These are phyloP conservation scores for Dryadomyces quercus-mongolicae DNA, from an alignment of 2,329 filamentous ascomycete species.

Conservation along the genomic window DNA sequence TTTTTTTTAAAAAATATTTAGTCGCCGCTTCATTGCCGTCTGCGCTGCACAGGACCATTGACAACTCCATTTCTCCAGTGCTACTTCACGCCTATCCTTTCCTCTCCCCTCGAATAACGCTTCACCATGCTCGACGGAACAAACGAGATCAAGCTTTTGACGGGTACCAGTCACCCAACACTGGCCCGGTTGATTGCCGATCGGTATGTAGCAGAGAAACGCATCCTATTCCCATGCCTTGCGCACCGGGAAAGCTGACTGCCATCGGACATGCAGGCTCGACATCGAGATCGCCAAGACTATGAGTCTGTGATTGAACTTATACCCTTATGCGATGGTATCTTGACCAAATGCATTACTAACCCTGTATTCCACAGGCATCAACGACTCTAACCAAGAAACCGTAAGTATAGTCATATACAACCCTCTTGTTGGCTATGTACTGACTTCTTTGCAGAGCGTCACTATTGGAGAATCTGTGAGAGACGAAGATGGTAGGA, in stretches of 20 bases:
- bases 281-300: constrained; percentile 14
- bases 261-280: constrained; percentile 6
- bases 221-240: background rate
- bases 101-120: background rate
- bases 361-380: constrained; percentile 13
- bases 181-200: constrained; percentile 24
- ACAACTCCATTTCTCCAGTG: background rate
- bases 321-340: background rate
- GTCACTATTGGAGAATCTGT: constrained; percentile 95
- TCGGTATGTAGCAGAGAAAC: constrained; percentile 16
- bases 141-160: constrained; percentile 28
- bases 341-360: background rate
- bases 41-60: background rate
- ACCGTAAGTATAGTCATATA: constrained; percentile 26
- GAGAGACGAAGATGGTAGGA: constrained; percentile 71
- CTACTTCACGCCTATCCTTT: background rate
- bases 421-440: background rate
- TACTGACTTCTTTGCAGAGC: constrained; percentile 25
- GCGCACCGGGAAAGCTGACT: background rate
- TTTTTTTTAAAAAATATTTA: too few relatives aligned
- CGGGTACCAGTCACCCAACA: constrained; percentile 26
- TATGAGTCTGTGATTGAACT: constrained; percentile 5
- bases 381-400: constrained; percentile 81
- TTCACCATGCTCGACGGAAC: constrained; percentile 12
- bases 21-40: too few relatives aligned